phyloP scores from a whole-genome alignment of 805 yeast genomes.

The Isabelozyma pseudorhagii region DNA sequence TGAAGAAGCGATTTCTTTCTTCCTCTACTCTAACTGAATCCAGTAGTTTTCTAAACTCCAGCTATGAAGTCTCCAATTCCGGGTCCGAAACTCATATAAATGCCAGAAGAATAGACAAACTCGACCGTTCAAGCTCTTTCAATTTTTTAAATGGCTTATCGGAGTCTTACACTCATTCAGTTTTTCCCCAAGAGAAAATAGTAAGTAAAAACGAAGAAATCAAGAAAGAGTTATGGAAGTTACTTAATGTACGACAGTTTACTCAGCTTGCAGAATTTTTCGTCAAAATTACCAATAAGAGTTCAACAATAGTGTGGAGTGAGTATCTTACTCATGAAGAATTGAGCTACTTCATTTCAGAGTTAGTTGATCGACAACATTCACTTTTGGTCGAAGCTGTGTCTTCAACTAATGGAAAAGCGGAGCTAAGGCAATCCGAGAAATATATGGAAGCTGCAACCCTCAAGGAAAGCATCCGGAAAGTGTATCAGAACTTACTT shows the following conservation, averaged over 20 bases:
- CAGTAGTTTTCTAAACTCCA: background rate
- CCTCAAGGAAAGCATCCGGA: slow-evolving; percentile 17
- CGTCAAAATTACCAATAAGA: slow-evolving; percentile 8
- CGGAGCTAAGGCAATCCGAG: background rate
- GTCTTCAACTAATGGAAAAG: background rate
- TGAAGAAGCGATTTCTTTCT: background rate
- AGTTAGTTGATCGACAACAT: slow-evolving; percentile 16
- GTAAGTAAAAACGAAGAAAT: background rate
- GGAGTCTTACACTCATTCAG: background rate
- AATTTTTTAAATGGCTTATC: background rate
- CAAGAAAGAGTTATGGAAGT: background rate
- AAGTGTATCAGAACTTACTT: slow-evolving; percentile 21
- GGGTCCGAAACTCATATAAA: background rate
- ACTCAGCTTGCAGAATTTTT: slow-evolving; percentile 7
- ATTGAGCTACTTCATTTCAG: slow-evolving; percentile 14
- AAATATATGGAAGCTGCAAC: slow-evolving; percentile 8
- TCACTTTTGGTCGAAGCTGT: slow-evolving; percentile 9
- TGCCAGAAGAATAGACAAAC: background rate
- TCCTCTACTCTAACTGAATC: background rate
- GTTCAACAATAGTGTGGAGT: slow-evolving; percentile 2
- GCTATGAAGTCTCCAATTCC: background rate
- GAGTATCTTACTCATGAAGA: slow-evolving; percentile 13
- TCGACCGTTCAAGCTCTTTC: background rate
- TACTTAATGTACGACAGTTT: background rate
- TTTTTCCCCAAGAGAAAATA: background rate